These are phyloP conservation scores for Saccharomycopsis amapae DNA, from an alignment of 805 yeast genomes.

Conservation along the genomic window DNA sequence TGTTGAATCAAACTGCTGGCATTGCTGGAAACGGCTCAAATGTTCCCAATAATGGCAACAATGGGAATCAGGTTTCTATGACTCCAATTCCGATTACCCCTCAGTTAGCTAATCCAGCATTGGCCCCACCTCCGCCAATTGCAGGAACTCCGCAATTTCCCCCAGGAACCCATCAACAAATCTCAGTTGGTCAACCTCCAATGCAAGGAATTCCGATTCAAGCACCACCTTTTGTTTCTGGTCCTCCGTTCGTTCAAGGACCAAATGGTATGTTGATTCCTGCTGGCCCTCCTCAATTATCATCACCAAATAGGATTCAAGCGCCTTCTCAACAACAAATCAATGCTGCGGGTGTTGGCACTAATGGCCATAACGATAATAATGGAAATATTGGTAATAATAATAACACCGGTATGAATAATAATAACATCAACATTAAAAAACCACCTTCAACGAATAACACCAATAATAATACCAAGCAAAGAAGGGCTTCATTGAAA, in stretches of 20 bases:
- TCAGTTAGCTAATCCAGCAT: constrained; percentile 3
- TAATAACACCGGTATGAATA: constrained; percentile 3
- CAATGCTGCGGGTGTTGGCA: background rate
- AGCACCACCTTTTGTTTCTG: background rate
- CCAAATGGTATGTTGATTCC: constrained; percentile 18
- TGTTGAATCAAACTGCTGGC: constrained; percentile 6
- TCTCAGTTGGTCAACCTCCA: constrained; percentile 2
- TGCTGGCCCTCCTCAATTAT: background rate
- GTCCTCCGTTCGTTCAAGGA: constrained; percentile 8
- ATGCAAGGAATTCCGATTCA: constrained; percentile 1
- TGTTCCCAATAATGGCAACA: background rate
- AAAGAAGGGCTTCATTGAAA: constrained; percentile 7
- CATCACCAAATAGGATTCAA: constrained; percentile 8
- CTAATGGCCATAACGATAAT: background rate
- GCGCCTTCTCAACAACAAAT: background rate
- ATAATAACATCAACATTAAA: background rate
- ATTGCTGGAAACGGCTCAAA: background rate
- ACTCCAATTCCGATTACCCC: constrained; percentile 14
- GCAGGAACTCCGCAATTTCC: background rate
- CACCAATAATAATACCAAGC: background rate
- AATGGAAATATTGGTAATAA: background rate
- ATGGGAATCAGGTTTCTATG: constrained; percentile 1
- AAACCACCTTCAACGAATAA: background rate
- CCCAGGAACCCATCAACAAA: background rate
- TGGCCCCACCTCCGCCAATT: background rate